These are phyloP conservation scores for Voacanga thouarsii DNA, from an alignment of 257 asterid genomes.

Conservation along the genomic window DNA sequence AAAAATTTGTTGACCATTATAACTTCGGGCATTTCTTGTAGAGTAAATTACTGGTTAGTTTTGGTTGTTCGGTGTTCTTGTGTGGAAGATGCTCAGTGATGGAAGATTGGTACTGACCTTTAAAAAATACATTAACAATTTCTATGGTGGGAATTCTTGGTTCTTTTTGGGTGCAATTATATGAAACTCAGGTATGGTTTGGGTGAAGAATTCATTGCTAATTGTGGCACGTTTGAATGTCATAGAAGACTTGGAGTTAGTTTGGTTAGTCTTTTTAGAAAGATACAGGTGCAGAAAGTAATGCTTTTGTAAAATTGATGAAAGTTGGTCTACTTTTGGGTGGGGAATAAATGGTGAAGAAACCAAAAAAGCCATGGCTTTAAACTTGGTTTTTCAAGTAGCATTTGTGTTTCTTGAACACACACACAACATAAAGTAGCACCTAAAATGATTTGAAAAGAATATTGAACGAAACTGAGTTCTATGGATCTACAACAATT, in stretches of 20 bases:
- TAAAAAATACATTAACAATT: slow-evolving; percentile 73
- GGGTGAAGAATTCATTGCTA: slow-evolving; percentile 89
- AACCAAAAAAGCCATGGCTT: slow-evolving; percentile 77
- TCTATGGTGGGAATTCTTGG: slow-evolving; percentile 58
- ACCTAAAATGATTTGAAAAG: not conserved
- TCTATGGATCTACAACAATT: not conserved
- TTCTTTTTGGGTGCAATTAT: slow-evolving; percentile 68
- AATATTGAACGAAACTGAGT: not conserved
- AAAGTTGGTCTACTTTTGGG: slow-evolving; percentile 46
- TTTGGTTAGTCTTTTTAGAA: slow-evolving; percentile 48
- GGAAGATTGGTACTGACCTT: slow-evolving; percentile 89
- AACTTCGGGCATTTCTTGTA: slow-evolving; percentile 95
- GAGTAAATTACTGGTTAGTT: no score
- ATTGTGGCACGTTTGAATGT: slow-evolving; percentile 65
- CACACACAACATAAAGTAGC: not conserved
- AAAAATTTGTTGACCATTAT: slow-evolving; percentile 83
- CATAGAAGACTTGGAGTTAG: slow-evolving; percentile 24
- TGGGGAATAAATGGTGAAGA: slow-evolving; percentile 66
- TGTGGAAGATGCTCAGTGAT: slow-evolving; percentile 88
- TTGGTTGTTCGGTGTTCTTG: no score
- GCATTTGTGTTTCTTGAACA: slow-evolving; percentile 29
- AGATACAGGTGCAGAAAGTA: slow-evolving; percentile 72
- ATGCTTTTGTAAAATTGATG: slow-evolving; percentile 62
- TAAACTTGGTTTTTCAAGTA: slow-evolving; percentile 17
- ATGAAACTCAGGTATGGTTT: slow-evolving; percentile 77